Base-by-base conservation (phyloP, 768 basidiomycete species). In the Leccinum fibrillosum region DNA sequence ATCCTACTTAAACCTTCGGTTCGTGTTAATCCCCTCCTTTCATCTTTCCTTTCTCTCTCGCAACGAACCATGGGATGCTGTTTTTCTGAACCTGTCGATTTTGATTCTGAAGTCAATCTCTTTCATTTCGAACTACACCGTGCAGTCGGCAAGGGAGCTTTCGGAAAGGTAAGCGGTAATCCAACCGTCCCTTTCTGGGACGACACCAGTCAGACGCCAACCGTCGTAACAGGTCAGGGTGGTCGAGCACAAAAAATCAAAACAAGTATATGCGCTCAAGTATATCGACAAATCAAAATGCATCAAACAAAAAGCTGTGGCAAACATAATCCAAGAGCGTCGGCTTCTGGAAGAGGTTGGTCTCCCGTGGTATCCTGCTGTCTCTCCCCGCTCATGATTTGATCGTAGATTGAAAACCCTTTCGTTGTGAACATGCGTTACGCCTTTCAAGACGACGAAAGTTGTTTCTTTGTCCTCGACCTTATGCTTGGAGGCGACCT, bases 381-480 rank as follows among this genome's bases (percentile, higher is more conserved):
- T 61, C 39, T 35, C 13, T 73, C 64, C 55, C 49, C 53, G 58
- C 35, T 15, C 30, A 8, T 42, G 9, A 2, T 45, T 32, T 54
- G 17, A 26, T 59, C 37, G 30, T 64, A 92, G 89, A 86, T 97
- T 62, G 90, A 94, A 71, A 91, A 94, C 67, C 85, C 92, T 21
- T 95, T 92, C 69, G 76, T 95, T 49, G 90, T 92, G 60, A 95
- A 95, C 73, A 72, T 96, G 64, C 88, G 92, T 37, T 97, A 95
- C 70, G 95, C 95, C 5, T 98, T 98, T 72, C 95, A 98, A 72
- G 95, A 98, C 69, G 95, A 97, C 65, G 88, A 91, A 63, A 96
- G 97, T 72, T 96, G 96, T 67, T 98, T 98, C 80, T 97, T 98
- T 75, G 94, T 98, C 7, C 78, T 98, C 56, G 96, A 98, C 72